A percentile compares a stretch with the other conserved stretches of the same genome.
Evolutionary conservation across 2,329 filamentous ascomycete genomes (phyloP).

Genomic region (Sporothrix pallida): DNA sequence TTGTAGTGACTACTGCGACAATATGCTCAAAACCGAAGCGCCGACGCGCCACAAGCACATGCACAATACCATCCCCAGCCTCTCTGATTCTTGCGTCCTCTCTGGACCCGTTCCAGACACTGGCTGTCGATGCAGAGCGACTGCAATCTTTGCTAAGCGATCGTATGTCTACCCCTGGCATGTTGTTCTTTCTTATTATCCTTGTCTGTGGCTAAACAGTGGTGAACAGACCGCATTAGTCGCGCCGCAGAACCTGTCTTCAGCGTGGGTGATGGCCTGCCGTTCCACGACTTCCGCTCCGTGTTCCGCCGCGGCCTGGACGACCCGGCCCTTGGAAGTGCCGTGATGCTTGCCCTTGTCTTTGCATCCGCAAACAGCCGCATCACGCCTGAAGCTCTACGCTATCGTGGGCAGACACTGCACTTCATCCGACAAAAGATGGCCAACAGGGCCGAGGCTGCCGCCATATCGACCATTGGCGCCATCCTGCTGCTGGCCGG

Average conservation of each 20-base stretch:
- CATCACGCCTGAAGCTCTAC: not conserved
- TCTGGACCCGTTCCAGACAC: conserved; percentile 14
- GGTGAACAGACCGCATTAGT: not conserved
- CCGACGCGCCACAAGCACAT: not conserved
- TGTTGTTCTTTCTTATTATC: not conserved
- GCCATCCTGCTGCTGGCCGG: conserved; percentile 13
- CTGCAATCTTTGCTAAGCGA: not conserved
- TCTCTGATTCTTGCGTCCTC: not conserved
- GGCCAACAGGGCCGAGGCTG: conserved; percentile 4
- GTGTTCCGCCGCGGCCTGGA: not conserved
- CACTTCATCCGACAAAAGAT: conserved; percentile 8
- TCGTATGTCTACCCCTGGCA: not conserved
- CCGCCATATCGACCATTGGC: conserved; percentile 14
- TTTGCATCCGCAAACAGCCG: conserved; percentile 1
- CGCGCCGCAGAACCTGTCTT: not conserved
- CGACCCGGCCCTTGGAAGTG: not conserved
- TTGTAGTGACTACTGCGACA: not conserved
- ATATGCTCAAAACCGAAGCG: not conserved
- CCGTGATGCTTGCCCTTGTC: conserved; percentile 12
- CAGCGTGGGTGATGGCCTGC: not conserved
- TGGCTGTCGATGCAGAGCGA: not conserved
- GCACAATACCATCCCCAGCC: not conserved
- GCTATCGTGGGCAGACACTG: conserved; percentile 11
- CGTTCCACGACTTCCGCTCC: conserved; percentile 10
- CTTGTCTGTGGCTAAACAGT: not conserved